phyloP scores from a whole-genome alignment of 2,329 filamentous ascomycete species.

The Thielaviopsis populi region DNA sequence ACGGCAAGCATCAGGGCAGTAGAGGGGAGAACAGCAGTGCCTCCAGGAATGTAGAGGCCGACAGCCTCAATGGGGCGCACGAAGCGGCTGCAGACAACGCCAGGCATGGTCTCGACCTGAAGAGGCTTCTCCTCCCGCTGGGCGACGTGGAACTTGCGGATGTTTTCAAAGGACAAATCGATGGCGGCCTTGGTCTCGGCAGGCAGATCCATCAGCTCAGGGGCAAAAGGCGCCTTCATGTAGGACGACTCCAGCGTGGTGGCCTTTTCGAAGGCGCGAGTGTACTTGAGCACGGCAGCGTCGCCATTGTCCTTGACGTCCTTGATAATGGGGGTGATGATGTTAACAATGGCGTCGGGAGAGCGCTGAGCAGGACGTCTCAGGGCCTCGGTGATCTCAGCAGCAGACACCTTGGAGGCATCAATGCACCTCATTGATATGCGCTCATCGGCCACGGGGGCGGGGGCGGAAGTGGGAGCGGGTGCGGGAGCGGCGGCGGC shows the following conservation, averaged over 20 bases:
- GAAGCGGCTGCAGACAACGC: conserved; percentile 88
- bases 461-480: conserved; percentile 21
- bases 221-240: conserved; percentile 73
- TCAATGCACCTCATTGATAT: conserved; percentile 77
- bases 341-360: conserved; percentile 81
- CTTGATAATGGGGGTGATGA: conserved; percentile 82
- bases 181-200: conserved; percentile 83
- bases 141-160: conserved; percentile 81
- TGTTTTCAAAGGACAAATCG: conserved; percentile 86
- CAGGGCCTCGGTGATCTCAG: conserved; percentile 57
- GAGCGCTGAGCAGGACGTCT: conserved; percentile 88
- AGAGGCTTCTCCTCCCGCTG: conserved; percentile 75
- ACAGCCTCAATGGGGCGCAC: conserved; percentile 84
- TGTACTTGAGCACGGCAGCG: conserved; percentile 77
- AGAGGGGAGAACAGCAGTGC: conserved; percentile 90
- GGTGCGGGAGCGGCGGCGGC: conserved; percentile 20
- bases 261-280: conserved; percentile 95
- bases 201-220: conserved; percentile 69
- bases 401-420: conserved; percentile 45
- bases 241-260: conserved; percentile 81
- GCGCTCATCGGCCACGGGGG: conserved; percentile 31
- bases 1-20: conserved; percentile 97
- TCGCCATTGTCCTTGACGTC: conserved; percentile 74
- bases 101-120: conserved; percentile 91
- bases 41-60: conserved; percentile 90